Evolutionary conservation across 495 filamentous ascomycete species (phyloP).

Genomic region (Physcia stellaris): DNA sequence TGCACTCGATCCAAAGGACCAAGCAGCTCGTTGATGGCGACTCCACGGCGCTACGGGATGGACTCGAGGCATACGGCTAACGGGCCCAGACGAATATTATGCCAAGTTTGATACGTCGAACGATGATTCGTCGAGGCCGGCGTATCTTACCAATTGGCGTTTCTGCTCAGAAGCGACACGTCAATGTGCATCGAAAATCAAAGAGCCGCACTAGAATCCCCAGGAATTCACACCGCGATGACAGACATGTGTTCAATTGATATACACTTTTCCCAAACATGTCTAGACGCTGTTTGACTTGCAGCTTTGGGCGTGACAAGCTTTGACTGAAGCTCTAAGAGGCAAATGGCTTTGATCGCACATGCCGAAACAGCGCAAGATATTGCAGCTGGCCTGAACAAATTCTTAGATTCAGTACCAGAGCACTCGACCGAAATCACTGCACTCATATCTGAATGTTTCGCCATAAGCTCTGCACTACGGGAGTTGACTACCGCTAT

Average conservation of each 20-base stretch:
- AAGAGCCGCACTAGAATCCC: constrained; percentile 4
- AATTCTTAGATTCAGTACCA: constrained; percentile 38
- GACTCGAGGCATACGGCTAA: too few relatives aligned
- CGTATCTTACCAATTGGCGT: too few relatives aligned
- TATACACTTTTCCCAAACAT: not conserved
- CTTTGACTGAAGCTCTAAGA: constrained; percentile 2
- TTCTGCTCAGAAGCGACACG: too few relatives aligned
- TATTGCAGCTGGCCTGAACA: constrained; percentile 35
- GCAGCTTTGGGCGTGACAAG: not conserved
- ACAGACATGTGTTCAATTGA: not conserved
- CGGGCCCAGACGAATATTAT: too few relatives aligned
- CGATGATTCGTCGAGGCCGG: too few relatives aligned
- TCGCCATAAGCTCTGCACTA: constrained; percentile 36
- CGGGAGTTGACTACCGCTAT: constrained; percentile 29
- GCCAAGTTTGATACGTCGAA: too few relatives aligned
- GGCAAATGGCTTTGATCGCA: constrained; percentile 31
- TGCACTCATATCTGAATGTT: constrained; percentile 38
- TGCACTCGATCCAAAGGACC: too few relatives aligned
- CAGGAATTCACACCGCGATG: not conserved
- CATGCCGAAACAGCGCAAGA: constrained; percentile 39
- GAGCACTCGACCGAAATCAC: constrained; percentile 41
- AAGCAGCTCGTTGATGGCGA: too few relatives aligned
- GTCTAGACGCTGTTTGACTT: not conserved
- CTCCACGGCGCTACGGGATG: too few relatives aligned
- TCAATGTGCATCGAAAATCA: constrained; percentile 14